A percentile compares a stretch with the other conserved stretches of the same genome.
Evolutionary conservation across 2,329 filamentous ascomycete genomes (phyloP).

Genomic region (Cladorrhinum sp.): DNA sequence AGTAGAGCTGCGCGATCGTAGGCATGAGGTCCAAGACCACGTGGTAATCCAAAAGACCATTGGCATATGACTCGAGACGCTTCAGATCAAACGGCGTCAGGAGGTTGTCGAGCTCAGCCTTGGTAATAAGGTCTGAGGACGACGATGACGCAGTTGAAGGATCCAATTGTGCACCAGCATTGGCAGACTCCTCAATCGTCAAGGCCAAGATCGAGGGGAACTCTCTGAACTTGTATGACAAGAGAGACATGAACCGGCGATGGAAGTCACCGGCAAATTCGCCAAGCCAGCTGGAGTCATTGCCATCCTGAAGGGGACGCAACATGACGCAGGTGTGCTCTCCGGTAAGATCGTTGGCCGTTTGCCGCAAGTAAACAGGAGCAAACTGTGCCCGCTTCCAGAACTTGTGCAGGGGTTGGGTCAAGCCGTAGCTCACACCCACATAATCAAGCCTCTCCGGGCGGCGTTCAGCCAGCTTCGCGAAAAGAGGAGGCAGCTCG

Average conservation of each 20-base stretch:
- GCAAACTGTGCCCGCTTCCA: slow-evolving; percentile 88
- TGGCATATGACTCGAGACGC: slow-evolving; percentile 89
- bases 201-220: slow-evolving; percentile 78
- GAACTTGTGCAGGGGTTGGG: slow-evolving; percentile 84
- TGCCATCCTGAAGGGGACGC: slow-evolving; percentile 65
- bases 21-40: slow-evolving; percentile 93
- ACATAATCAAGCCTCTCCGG: slow-evolving; percentile 84
- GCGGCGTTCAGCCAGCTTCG: slow-evolving; percentile 78
- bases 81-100: slow-evolving; percentile 94
- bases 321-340: slow-evolving; percentile 99
- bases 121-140: slow-evolving; percentile 56
- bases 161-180: slow-evolving; percentile 58
- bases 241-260: slow-evolving; percentile 80
- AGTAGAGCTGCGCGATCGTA: slow-evolving; percentile 77
- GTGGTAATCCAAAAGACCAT: slow-evolving; percentile 97
- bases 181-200: slow-evolving; percentile 84
- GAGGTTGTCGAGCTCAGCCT: slow-evolving; percentile 69
- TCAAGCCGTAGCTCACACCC: slow-evolving; percentile 93
- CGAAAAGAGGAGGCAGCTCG: slow-evolving; percentile 90
- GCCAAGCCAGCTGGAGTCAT: slow-evolving; percentile 79
- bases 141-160: slow-evolving; percentile 44
- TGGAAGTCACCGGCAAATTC: slow-evolving; percentile 94
- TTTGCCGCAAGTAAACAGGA: slow-evolving; percentile 90
- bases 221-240: slow-evolving; percentile 87
- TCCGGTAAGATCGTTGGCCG: slow-evolving; percentile 90